Evolutionary conservation across 1,139 yeast species (phyloP).

Genomic region (Geotrichum histeridarum): DNA sequence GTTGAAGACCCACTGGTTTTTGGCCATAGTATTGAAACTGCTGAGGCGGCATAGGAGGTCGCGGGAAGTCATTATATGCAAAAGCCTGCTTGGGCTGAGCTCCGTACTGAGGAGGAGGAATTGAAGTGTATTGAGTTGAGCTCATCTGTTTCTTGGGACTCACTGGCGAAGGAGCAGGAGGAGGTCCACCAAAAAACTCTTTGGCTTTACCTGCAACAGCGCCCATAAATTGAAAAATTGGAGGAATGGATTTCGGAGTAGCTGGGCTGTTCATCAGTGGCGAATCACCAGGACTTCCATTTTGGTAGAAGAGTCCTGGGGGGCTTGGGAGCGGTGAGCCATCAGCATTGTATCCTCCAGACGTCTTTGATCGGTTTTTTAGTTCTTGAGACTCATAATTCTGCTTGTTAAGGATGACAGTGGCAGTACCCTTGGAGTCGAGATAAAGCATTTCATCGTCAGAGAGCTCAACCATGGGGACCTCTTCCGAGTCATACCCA

Average conservation of each 20-base stretch:
- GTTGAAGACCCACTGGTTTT: background rate
- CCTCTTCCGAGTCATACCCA: conserved; percentile 16
- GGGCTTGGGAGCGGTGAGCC: conserved; percentile 1
- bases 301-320: conserved; percentile 2
- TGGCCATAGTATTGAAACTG: background rate
- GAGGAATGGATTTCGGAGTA: conserved; percentile 10
- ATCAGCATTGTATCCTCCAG: background rate
- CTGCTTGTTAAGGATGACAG: background rate
- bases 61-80: background rate
- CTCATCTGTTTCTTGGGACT: background rate
- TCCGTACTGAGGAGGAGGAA: background rate
- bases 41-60: background rate
- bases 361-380: background rate
- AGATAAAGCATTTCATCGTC: conserved; percentile 3
- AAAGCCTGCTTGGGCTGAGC: background rate
- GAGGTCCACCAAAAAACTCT: conserved; percentile 5
- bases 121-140: background rate
- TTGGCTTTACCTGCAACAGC: conserved; percentile 16
- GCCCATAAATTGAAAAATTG: conserved; percentile 13
- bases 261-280: background rate
- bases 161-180: background rate
- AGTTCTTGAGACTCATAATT: background rate
- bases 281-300: background rate
- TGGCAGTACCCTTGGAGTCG: conserved; percentile 4
- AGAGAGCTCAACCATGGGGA: conserved; percentile 9